A percentile compares a stretch with the other conserved stretches of the same genome.
phyloP scores from a whole-genome alignment of 2,329 filamentous ascomycete genomes.

The Diaporthe nobilis region DNA sequence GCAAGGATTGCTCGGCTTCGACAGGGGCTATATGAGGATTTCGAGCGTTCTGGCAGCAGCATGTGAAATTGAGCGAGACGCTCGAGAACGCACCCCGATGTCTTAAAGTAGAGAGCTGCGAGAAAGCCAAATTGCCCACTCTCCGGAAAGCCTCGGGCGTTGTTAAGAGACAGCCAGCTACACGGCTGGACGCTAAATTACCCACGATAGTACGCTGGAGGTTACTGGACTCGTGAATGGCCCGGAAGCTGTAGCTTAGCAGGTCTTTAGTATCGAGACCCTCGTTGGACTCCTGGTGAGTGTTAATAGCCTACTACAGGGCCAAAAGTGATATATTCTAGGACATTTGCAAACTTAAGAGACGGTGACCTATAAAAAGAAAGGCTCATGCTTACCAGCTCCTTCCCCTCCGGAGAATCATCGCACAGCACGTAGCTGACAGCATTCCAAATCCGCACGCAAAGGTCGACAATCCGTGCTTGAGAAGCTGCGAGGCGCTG shows the following conservation, averaged over 20 bases:
- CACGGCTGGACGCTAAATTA: slow-evolving; percentile 64
- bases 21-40: slow-evolving; percentile 55
- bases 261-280: slow-evolving; percentile 88
- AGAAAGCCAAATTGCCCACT: slow-evolving; percentile 83
- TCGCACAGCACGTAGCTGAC: slow-evolving; percentile 88
- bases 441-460: slow-evolving; percentile 80
- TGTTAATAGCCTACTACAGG: no score
- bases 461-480: slow-evolving; percentile 69
- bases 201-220: slow-evolving; percentile 75
- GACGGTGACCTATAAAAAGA: no score
- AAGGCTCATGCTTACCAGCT: no score
- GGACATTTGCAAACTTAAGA: no score
- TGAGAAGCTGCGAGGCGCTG: slow-evolving; percentile 60
- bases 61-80: slow-evolving; percentile 88
- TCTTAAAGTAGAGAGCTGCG: slow-evolving; percentile 84
- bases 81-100: slow-evolving; percentile 96
- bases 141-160: slow-evolving; percentile 69
- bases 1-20: slow-evolving; percentile 59
- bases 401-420: slow-evolving; percentile 91
- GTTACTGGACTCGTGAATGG: slow-evolving; percentile 92
- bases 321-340: no score
- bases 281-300: slow-evolving; percentile 55
- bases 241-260: slow-evolving; percentile 94
- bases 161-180: slow-evolving; percentile 61
- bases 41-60: slow-evolving; percentile 79